Percentiles rank a stretch among this genome's conserved stretches.
Evolutionary conservation across 768 basidiomycete genomes (phyloP).

Genomic region (Candolleomyces efflorescens): DNA sequence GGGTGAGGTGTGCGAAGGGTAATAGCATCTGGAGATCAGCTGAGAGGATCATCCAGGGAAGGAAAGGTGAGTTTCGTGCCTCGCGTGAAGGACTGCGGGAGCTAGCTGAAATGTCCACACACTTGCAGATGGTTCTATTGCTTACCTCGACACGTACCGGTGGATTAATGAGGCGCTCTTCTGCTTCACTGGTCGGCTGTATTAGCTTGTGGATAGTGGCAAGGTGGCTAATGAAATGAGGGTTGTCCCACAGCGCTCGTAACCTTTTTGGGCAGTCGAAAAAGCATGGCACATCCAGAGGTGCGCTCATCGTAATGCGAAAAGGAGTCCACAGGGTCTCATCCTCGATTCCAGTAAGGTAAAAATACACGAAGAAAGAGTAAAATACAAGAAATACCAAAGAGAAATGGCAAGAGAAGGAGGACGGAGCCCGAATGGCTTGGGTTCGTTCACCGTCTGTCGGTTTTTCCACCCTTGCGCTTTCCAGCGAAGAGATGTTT

Average conservation of each 20-base stretch:
- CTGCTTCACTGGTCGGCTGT: not conserved
- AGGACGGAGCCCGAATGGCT: not conserved
- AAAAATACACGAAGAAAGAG: no score
- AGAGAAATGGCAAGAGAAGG: no score
- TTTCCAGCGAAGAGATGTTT: conserved; percentile 86
- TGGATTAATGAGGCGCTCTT: not conserved
- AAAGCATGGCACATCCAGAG: no score
- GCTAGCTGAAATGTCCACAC: not conserved
- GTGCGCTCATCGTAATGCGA: no score
- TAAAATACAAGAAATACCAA: no score
- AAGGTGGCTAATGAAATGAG: no score
- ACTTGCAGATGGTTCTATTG: not conserved
- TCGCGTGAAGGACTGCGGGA: not conserved
- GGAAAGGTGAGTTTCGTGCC: not conserved
- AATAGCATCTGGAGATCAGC: not conserved
- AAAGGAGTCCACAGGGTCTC: no score
- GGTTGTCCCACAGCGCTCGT: no score
- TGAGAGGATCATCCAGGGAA: not conserved
- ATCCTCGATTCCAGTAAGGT: no score
- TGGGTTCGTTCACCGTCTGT: conserved; percentile 50
- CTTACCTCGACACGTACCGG: not conserved
- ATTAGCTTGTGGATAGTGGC: no score
- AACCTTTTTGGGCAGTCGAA: no score
- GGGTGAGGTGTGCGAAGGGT: not conserved
- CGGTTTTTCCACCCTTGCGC: conserved; percentile 80